phyloP scores from a whole-genome alignment of 306 rosid genomes.

The Medicago lupulina region DNA sequence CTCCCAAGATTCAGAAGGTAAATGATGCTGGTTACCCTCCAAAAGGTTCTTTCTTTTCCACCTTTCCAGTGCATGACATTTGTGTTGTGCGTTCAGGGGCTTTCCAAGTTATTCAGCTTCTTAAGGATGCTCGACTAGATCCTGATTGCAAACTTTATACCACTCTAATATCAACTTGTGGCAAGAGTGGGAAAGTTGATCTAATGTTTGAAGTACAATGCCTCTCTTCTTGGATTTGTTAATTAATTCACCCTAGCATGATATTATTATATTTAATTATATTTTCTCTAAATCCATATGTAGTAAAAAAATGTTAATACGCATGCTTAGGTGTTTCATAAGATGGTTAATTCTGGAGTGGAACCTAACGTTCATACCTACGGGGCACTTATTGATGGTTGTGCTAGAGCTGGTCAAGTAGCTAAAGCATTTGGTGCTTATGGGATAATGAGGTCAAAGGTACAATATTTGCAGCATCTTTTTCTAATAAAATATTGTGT shows the following conservation, averaged over 20 bases:
- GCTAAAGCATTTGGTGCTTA: constrained; percentile 99
- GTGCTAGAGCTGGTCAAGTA: constrained; percentile 96
- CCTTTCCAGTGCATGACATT: constrained; percentile 45
- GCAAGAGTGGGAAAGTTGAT: constrained; percentile 93
- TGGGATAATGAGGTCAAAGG: constrained; percentile 99
- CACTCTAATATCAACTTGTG: constrained; percentile 92
- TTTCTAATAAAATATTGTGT: constrained; percentile 16
- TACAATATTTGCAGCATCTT: constrained; percentile 48
- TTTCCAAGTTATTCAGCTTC: constrained; percentile 82
- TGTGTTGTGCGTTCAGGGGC: constrained; percentile 69
- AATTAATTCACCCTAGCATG: constrained; percentile 31
- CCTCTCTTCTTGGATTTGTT: constrained; percentile 47
- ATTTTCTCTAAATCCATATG: constrained; percentile 26
- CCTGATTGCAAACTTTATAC: constrained; percentile 97
- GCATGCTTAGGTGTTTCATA: constrained; percentile 73
- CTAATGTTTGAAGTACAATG: constrained; percentile 86
- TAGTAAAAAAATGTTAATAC: constrained; percentile 36
- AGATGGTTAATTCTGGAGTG: constrained; percentile 91
- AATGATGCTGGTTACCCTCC: constrained; percentile 35
- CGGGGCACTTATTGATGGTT: constrained; percentile 97
- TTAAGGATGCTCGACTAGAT: constrained; percentile 77
- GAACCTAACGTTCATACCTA: constrained; percentile 91
- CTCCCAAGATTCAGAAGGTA: constrained; percentile 81
- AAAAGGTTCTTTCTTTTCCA: constrained; percentile 30
- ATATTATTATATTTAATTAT: constrained; percentile 18